Evolutionary conservation across 2,329 filamentous ascomycete genomes (phyloP), one percentile per base, ranked within the genome.

Genomic region (Penicillium sp.): DNA sequence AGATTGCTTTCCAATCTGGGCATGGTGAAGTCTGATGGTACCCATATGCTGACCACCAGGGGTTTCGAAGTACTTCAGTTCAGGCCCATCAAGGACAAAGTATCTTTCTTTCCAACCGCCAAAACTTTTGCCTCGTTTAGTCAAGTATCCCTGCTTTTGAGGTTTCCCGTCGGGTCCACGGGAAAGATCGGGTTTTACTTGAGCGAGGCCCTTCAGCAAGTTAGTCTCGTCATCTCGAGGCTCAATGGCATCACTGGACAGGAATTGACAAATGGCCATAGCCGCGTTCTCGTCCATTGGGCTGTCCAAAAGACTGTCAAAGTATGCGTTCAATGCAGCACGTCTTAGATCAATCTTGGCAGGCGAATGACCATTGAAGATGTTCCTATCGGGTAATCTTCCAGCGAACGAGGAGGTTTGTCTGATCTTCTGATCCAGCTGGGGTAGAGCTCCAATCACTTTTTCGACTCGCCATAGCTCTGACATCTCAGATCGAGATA

Each of bases 81-180:
- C 81, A 5, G 87, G 83, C 9, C 86, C 86, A 63, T 90, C 84
- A 3, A 90, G 77, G 13, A 88, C 81, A 66, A 90, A 90, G 66
- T 85, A 89, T 54, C 87, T 79, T 10, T 92, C 92, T 75, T 99
- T 99, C 94, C 94, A 99, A 46, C 94, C 94, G 48, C 94, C 94
- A 76, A 99, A 99, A 68, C 97, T 97, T 80, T 99, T 99, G 46
- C 94, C 94, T 63, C 90, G 86, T 78, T 99, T 99, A 2, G 94
- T 97, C 47, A 99, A 78, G 72, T 97, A 99, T 8, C 94, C 94
- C 68, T 87, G 92, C 68, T 91, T 91, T 55, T 87, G 81, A 8
- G 88, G 86, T 46, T 86, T 85, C 3, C 86, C 85, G 64, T 87
- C 85, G 5, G 85, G 80, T 0, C 86, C 84, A 3, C 78, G 72